Conservation (phyloP, 169 alveolate genomes). For the Pseudocohnilembus persalinus region DNA sequence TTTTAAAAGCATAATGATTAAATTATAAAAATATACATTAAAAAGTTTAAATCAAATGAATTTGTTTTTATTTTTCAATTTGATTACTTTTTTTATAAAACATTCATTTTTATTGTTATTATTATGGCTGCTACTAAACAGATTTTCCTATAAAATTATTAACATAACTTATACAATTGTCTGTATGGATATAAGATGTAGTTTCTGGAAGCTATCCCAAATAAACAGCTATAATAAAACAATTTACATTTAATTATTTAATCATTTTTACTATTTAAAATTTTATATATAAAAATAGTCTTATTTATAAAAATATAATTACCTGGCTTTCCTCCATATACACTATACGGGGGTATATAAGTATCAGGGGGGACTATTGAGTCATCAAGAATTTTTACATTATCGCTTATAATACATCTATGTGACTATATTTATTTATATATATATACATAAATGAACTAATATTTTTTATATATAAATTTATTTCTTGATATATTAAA, state of each 20-base stretch:
- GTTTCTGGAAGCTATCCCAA: neutral
- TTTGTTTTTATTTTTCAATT: no score
- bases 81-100: no score
- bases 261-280: neutral
- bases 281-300: no score
- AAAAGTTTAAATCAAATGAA: no score
- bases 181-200: neutral
- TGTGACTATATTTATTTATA: constrained; percentile 39
- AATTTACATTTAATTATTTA: no score
- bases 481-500: neutral
- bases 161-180: neutral
- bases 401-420: constrained; percentile 68
- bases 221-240: neutral
- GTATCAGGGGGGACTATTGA: constrained; percentile 80
- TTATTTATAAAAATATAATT: constrained; percentile 9
- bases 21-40: no score
- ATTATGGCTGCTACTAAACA: no score
- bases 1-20: no score
- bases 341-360: constrained; percentile 70
- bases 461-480: constrained; percentile 1
- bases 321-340: constrained; percentile 85
- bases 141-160: neutral
- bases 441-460: neutral
- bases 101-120: no score
- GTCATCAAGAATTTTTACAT: constrained; percentile 71